phyloP scores from a whole-genome alignment of 345 rosid genomes.

The Acer negundo region DNA sequence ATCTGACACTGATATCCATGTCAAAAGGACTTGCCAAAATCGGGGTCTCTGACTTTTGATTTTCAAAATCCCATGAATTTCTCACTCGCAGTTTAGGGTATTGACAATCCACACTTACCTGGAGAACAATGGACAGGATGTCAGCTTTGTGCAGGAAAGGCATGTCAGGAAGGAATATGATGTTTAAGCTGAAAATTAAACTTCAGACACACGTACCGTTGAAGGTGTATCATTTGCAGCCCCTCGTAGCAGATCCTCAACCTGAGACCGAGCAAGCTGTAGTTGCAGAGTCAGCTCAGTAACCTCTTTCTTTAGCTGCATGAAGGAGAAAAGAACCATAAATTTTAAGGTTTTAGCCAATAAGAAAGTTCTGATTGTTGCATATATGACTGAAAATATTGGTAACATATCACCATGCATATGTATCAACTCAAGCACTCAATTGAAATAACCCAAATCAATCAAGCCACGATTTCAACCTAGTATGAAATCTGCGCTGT shows the following conservation, averaged over 20 bases:
- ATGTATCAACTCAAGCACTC: background rate
- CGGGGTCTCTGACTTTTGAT: constrained; percentile 40
- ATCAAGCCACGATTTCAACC: background rate
- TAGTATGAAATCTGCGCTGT: background rate
- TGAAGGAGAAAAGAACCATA: constrained; percentile 10
- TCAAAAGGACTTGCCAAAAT: constrained; percentile 37
- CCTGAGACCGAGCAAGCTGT: constrained; percentile 58
- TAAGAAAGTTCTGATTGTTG: background rate
- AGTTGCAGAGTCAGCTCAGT: constrained; percentile 50
- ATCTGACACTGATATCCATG: constrained; percentile 31
- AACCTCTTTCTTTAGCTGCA: constrained; percentile 72
- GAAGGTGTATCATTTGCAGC: constrained; percentile 35
- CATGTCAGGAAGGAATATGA: constrained; percentile 13
- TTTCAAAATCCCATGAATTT: constrained; percentile 60
- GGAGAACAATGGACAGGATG: constrained; percentile 28
- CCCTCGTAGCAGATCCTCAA: constrained; percentile 53
- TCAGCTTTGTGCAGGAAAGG: constrained; percentile 10
- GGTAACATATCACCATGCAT: background rate
- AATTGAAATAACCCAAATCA: background rate
- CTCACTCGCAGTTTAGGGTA: constrained; percentile 76
- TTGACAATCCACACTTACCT: constrained; percentile 48
- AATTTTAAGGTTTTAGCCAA: constrained; percentile 2
- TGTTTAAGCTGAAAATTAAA: background rate
- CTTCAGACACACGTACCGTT: constrained; percentile 32
- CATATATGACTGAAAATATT: background rate